phyloP scores from a whole-genome alignment of 495 filamentous ascomycete species.

The Paragyromitra xinjiangensis region DNA sequence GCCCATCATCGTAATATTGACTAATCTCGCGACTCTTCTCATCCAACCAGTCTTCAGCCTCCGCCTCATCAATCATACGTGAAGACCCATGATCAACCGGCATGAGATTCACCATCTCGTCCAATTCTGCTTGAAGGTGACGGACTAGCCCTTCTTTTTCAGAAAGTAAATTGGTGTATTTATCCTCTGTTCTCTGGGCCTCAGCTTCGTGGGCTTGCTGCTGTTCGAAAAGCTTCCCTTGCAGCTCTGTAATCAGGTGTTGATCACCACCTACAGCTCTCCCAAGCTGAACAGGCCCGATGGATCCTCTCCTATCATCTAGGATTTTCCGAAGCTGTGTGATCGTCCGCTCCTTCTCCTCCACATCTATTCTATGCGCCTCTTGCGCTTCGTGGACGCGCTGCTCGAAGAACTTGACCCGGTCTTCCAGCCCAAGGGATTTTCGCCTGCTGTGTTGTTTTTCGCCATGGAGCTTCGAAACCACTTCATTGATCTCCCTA shows the following conservation, averaged over 20 bases:
- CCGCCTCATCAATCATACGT: slow-evolving; percentile 52
- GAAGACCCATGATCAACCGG: slow-evolving; percentile 55
- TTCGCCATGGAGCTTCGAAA: slow-evolving; percentile 40
- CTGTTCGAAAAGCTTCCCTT: slow-evolving; percentile 43
- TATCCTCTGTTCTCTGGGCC: slow-evolving; percentile 31
- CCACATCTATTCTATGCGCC: slow-evolving; percentile 25
- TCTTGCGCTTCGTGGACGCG: slow-evolving; percentile 32
- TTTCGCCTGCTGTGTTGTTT: slow-evolving; percentile 36
- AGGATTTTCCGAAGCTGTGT: slow-evolving; percentile 39
- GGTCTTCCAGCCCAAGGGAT: slow-evolving; percentile 45
- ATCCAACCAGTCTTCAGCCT: slow-evolving; percentile 52
- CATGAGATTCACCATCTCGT: slow-evolving; percentile 56
- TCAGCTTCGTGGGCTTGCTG: slow-evolving; percentile 37
- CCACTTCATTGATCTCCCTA: slow-evolving; percentile 38
- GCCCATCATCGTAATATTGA: slow-evolving; percentile 54
- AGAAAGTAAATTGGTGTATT: slow-evolving; percentile 50
- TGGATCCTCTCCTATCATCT: slow-evolving; percentile 8
- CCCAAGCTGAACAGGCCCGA: slow-evolving; percentile 1
- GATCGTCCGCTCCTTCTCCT: slow-evolving; percentile 51
- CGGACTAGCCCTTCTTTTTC: slow-evolving; percentile 50
- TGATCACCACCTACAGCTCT: not conserved
- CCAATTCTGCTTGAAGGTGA: slow-evolving; percentile 55
- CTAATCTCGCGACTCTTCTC: slow-evolving; percentile 51
- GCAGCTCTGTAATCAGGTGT: slow-evolving; percentile 26
- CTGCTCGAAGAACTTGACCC: slow-evolving; percentile 31